A percentile compares a stretch with the other conserved stretches of the same genome.
Conservation (phyloP, 306 rosid species). For the Myrica gale region DNA sequence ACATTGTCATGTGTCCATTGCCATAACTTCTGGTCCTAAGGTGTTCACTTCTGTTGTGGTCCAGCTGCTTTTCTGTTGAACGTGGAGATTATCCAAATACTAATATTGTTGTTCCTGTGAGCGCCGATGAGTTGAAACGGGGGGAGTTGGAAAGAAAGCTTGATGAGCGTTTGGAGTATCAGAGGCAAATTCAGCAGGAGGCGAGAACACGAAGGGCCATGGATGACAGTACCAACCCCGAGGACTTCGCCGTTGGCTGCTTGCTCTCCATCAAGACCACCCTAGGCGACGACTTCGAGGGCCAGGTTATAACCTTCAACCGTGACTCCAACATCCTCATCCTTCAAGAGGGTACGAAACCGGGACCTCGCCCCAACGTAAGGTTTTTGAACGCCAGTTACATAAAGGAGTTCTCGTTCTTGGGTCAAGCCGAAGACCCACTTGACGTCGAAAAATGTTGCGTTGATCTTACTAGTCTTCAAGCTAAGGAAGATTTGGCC, state of each 20-base stretch:
- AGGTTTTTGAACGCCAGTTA: slow-evolving; percentile 72
- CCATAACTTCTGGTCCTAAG: neutral
- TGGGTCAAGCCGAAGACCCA: slow-evolving; percentile 75
- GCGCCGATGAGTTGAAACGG: neutral
- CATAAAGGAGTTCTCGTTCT: slow-evolving; percentile 63
- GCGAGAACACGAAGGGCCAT: slow-evolving; percentile 31
- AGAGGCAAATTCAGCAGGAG: neutral
- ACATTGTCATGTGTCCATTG: neutral
- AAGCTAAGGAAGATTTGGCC: slow-evolving; percentile 68
- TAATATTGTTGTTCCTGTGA: neutral
- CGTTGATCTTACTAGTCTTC: slow-evolving; percentile 68
- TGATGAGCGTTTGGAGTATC: neutral
- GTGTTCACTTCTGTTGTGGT: neutral
- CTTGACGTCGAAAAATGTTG: slow-evolving; percentile 57
- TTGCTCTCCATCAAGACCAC: slow-evolving; percentile 78
- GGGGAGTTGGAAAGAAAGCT: neutral
- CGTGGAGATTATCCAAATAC: neutral
- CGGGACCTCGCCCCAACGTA: slow-evolving; percentile 62
- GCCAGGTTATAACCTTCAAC: slow-evolving; percentile 80
- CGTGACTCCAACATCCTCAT: slow-evolving; percentile 78
- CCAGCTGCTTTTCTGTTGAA: neutral
- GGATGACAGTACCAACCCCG: slow-evolving; percentile 54
- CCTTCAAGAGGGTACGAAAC: slow-evolving; percentile 72
- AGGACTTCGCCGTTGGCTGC: slow-evolving; percentile 75
- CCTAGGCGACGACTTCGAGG: slow-evolving; percentile 79